Conservation (phyloP, 148 eudicot species). For the Linanthus parryae region DNA sequence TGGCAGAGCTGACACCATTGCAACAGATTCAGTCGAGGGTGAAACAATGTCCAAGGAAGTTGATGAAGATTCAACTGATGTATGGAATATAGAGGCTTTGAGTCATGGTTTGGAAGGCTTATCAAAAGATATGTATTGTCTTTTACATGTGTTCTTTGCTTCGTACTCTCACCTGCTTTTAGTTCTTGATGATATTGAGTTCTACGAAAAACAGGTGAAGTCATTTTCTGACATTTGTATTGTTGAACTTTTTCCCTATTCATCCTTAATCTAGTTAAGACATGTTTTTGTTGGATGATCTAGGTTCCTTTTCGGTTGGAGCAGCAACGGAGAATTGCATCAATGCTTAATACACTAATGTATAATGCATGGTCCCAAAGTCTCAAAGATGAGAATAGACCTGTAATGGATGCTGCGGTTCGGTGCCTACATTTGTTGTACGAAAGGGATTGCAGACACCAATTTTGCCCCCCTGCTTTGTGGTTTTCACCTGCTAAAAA, state of each 20-base stretch:
- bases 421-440: conserved; percentile 88
- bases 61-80: conserved; percentile 37
- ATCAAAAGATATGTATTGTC: conserved; percentile 58
- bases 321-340: conserved; percentile 81
- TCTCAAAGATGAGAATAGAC: conserved; percentile 27
- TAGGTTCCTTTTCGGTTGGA: conserved; percentile 90
- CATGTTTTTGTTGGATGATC: conserved; percentile 13
- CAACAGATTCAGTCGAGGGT: conserved; percentile 14
- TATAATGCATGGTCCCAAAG: conserved; percentile 62
- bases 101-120: conserved; percentile 62
- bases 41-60: conserved; percentile 16
- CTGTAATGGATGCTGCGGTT: conserved; percentile 67
- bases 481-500: conserved; percentile 89
- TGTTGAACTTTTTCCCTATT: too few relatives aligned
- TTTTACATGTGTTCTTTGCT: conserved; percentile 82
- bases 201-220: conserved; percentile 89
- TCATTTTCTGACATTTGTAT: background rate
- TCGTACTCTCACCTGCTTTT: conserved; percentile 77
- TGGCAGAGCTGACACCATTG: conserved; percentile 44
- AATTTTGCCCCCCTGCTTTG: conserved; percentile 75
- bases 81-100: conserved; percentile 69
- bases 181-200: conserved; percentile 92
- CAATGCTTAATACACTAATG: conserved; percentile 81
- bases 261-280: too few relatives aligned
- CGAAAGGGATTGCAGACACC: conserved; percentile 95